Evolutionary conservation across 2,329 filamentous ascomycete species (phyloP), one percentile per base, ranked within the genome.

Genomic region (Niveomyces coronatus): DNA sequence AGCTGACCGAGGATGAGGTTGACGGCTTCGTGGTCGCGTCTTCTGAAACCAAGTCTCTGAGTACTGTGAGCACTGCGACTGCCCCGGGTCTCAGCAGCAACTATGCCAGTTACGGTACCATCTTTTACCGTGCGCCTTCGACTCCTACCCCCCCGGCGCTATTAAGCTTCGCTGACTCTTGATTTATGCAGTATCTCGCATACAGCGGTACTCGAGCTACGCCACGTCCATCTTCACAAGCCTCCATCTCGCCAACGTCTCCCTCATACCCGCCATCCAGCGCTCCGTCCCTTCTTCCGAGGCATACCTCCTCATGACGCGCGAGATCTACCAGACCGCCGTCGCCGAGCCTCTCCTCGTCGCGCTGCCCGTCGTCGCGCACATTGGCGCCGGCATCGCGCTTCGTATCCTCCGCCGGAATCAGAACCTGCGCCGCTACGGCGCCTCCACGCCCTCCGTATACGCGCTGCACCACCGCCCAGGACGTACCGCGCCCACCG

Each of bases 191-290:
- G 82, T 93, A 37, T 71, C 71, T 5, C 76, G 83, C 33, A 69
- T 91, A 24, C 91, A 96, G 59, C 82, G 78, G 57, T 94, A 94
- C 67, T 91, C 86, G 1, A 86, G 83, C 48, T 93, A 94, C 64
- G 77, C 83, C 47, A 88, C 85, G 53, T 76, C 76, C 45, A 64
- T 85, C 47, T 94, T 89, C 63, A 71, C 81, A 23, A 68, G 76
- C 20, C 69, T 91, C 41, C 87, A 94, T 63, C 67, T 91, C 45
- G 70, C 79, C 51, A 94, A 88, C 50, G 89, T 85, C 23, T 85
- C 85, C 7, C 57, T 94, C 30, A 80, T 93, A 46, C 87, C 86
- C 0, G 74, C 91, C 26, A 50, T 79, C 35, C 85, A 83, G 28
- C 74, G 70, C 41, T 85, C 82, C 31, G 74, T 91, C 6, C 65